phyloP scores from a whole-genome alignment of 2,329 filamentous ascomycete species.

The Neonectria magnoliae region DNA sequence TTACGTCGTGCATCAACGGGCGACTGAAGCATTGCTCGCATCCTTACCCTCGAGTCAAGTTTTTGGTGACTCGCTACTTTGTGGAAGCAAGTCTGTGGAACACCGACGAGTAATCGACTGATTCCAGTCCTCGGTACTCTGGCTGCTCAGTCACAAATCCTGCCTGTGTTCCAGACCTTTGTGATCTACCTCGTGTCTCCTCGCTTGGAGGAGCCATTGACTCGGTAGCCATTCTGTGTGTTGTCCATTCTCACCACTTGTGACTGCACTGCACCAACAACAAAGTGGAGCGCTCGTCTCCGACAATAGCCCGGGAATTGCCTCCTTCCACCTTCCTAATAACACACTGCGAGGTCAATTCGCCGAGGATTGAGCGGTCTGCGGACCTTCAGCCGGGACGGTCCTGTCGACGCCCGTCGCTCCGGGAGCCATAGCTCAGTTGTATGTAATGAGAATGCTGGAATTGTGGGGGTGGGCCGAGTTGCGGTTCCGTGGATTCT shows the following conservation, averaged over 20 bases:
- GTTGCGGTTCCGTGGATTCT: constrained; percentile 7
- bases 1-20: background rate
- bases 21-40: background rate
- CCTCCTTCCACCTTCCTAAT: background rate
- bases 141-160: background rate
- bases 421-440: background rate
- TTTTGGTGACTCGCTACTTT: background rate
- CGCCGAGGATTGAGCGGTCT: background rate
- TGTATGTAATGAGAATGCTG: constrained; percentile 12
- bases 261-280: background rate
- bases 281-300: background rate
- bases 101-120: background rate
- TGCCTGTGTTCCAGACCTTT: background rate
- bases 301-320: background rate
- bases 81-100: background rate
- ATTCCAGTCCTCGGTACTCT: background rate
- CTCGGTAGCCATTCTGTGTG: background rate
- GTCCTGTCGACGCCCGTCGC: background rate
- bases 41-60: background rate
- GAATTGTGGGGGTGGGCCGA: constrained; percentile 16
- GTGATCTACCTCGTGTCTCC: background rate
- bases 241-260: background rate
- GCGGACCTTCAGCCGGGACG: background rate
- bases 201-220: background rate
- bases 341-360: background rate